Evolutionary conservation across 371 early-diverging fungal species (phyloP).

Genomic region (Apophysomyces elegans): DNA sequence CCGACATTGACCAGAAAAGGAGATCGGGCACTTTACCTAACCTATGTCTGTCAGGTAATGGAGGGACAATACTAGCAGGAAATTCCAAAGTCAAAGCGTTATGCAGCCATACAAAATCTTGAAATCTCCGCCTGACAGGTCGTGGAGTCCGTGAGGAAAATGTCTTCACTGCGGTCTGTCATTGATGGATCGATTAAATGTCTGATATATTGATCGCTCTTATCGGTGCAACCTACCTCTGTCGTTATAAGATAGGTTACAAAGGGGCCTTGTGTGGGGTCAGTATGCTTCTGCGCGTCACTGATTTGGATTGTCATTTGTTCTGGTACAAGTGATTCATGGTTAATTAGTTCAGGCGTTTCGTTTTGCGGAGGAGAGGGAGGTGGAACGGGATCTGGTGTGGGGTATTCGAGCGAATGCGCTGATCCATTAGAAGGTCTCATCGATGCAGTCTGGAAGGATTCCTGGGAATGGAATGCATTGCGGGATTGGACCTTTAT

Average conservation of each 20-base stretch:
- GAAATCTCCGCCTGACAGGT: constrained; percentile 85
- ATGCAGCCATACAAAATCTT: constrained; percentile 93
- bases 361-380: constrained; percentile 13
- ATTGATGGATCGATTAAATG: neutral
- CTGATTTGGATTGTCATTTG: constrained; percentile 60
- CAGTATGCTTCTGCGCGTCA: constrained; percentile 87
- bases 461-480: constrained; percentile 8
- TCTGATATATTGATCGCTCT: neutral
- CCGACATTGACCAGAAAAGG: neutral
- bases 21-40: constrained; percentile 12
- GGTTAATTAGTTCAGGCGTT: neutral
- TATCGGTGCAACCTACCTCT: constrained; percentile 40
- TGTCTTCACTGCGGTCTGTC: constrained; percentile 8
- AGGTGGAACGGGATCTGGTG: constrained; percentile 1
- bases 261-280: constrained; percentile 76
- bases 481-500: constrained; percentile 1
- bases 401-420: constrained; percentile 1
- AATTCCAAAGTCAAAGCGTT: constrained; percentile 71
- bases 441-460: constrained; percentile 9
- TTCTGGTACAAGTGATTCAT: constrained; percentile 10
- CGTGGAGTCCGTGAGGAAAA: constrained; percentile 31
- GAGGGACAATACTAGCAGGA: constrained; percentile 82
- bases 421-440: constrained; percentile 8
- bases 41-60: constrained; percentile 22
- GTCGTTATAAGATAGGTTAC: constrained; percentile 86